Evolutionary conservation across 2,329 filamentous ascomycete species (phyloP).

Genomic region (Fusarium dlaminii): DNA sequence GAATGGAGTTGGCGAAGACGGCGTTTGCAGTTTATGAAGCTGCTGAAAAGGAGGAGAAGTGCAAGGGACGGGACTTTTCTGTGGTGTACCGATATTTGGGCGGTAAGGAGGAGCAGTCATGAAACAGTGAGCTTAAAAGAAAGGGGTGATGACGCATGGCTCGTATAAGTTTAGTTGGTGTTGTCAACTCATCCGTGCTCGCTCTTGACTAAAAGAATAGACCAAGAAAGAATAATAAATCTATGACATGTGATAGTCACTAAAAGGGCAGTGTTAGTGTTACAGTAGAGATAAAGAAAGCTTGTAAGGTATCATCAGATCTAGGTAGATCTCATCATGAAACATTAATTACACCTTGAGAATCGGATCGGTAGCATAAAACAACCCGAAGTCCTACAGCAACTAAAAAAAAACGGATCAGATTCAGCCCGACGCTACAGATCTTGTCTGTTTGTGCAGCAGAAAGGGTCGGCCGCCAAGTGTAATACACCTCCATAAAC

Average conservation of each 20-base stretch:
- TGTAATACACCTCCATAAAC: neutral
- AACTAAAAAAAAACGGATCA: conserved; percentile 17
- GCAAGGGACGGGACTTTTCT: conserved; percentile 80
- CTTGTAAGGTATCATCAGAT: neutral
- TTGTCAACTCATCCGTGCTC: neutral
- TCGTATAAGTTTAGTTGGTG: neutral
- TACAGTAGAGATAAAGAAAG: neutral
- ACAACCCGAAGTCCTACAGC: conserved; percentile 21
- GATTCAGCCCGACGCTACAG: conserved; percentile 2
- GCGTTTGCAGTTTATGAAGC: conserved; percentile 74
- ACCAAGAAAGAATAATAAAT: neutral
- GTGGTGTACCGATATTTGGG: conserved; percentile 80
- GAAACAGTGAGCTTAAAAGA: neutral
- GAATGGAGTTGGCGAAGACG: conserved; percentile 69
- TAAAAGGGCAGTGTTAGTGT: neutral
- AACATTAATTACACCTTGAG: neutral
- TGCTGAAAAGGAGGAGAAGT: conserved; percentile 68
- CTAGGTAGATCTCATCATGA: neutral
- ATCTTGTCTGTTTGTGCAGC: neutral
- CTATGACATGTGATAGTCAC: neutral
- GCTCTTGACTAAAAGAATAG: neutral
- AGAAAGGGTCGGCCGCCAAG: conserved; percentile 33
- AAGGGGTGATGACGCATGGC: neutral
- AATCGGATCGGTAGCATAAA: conserved; percentile 18
- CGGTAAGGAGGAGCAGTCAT: conserved; percentile 55